A percentile compares a stretch with the other conserved stretches of the same genome.
Conservation (phyloP, 2,329 filamentous ascomycete species). For the Neofusicoccum parvum region DNA sequence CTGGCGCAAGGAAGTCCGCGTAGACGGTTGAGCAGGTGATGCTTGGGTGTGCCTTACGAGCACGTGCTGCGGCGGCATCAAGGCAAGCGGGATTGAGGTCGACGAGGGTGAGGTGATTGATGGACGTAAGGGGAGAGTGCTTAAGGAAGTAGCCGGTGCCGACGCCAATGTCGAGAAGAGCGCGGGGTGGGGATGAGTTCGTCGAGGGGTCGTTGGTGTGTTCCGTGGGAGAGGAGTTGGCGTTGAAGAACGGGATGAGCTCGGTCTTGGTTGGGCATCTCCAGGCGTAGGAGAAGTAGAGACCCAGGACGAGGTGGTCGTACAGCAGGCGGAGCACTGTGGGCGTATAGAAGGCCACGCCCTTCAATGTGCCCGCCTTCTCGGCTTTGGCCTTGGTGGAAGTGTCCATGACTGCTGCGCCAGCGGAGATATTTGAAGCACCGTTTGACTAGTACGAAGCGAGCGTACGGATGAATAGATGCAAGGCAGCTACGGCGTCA, state of each 20-base stretch:
- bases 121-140: conserved; percentile 20
- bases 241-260: conserved; percentile 31
- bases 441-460: too few species aligned
- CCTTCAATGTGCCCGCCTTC: not conserved
- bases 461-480: too few species aligned
- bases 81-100: conserved; percentile 37
- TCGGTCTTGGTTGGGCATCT: conserved; percentile 27
- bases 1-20: not conserved
- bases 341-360: not conserved
- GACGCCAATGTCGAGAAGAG: conserved; percentile 35
- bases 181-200: not conserved
- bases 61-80: conserved; percentile 32
- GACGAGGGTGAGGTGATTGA: conserved; percentile 27
- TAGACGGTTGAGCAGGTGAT: conserved; percentile 24
- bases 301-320: conserved; percentile 27
- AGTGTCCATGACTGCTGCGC: too few species aligned
- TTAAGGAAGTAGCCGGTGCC: conserved; percentile 34
- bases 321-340: conserved; percentile 17
- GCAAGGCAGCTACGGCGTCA: too few species aligned
- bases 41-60: conserved; percentile 24
- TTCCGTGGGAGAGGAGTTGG: not conserved
- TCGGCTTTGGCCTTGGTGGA: too few species aligned
- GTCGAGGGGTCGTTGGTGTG: not conserved
- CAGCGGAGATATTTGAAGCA: too few species aligned
- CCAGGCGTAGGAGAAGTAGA: conserved; percentile 32